phyloP scores from a whole-genome alignment of 2,329 filamentous ascomycete genomes.

The Dactylellina sp. region DNA sequence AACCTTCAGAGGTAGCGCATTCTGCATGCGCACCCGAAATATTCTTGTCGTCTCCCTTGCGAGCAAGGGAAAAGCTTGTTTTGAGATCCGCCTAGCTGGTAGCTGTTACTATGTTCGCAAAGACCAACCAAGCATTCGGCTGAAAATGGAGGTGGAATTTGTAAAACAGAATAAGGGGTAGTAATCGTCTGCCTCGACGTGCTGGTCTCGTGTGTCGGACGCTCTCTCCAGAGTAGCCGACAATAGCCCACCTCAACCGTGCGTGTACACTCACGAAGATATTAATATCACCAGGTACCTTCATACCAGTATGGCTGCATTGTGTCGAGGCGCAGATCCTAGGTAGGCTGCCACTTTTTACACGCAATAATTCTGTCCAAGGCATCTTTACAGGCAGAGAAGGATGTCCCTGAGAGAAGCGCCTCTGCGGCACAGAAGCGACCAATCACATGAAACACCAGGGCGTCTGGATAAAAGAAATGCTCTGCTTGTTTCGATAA shows the following conservation, averaged over 20 bases:
- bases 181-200: conserved; percentile 14
- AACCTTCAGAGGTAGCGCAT: too few species aligned
- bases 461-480: conserved; percentile 5
- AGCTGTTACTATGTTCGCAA: not conserved
- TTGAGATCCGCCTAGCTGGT: not conserved
- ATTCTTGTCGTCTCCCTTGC: too few species aligned
- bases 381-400: not conserved
- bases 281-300: too few species aligned
- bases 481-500: not conserved
- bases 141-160: not conserved
- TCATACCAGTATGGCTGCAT: too few species aligned
- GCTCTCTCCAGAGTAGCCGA: conserved; percentile 6
- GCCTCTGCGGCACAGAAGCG: conserved; percentile 35
- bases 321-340: conserved; percentile 24
- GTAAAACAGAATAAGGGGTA: not conserved
- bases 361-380: conserved; percentile 1
- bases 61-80: not conserved
- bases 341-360: conserved; percentile 20
- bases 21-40: too few species aligned
- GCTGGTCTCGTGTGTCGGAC: not conserved
- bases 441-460: conserved; percentile 23
- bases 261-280: too few species aligned
- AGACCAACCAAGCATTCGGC: not conserved
- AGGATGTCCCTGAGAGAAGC: conserved; percentile 24
- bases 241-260: conserved; percentile 6